A percentile compares a stretch with the other conserved stretches of the same genome.
phyloP scores from a whole-genome alignment of 2,329 filamentous ascomycete genomes.

The Trichoderma sp. region DNA sequence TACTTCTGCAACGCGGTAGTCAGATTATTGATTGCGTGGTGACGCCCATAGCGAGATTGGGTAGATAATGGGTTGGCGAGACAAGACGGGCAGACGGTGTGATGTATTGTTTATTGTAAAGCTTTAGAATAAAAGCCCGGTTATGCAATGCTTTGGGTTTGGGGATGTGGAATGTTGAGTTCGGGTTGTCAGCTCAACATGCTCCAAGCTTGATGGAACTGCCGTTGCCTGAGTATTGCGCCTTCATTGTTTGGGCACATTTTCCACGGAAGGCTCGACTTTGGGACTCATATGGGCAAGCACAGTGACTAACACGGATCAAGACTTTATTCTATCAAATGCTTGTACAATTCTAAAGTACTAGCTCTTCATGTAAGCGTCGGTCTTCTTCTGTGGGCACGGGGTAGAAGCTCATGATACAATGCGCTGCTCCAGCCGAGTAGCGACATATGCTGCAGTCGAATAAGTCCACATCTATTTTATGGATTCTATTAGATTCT shows the following conservation, averaged over 20 bases:
- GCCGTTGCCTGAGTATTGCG: background rate
- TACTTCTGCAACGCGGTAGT: background rate
- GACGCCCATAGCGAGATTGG: slow-evolving; percentile 27
- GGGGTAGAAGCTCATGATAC: background rate
- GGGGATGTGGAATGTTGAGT: background rate
- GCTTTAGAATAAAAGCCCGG: background rate
- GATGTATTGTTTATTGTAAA: background rate
- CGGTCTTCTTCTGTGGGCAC: background rate
- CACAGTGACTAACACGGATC: background rate
- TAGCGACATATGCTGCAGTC: background rate
- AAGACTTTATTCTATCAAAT: background rate
- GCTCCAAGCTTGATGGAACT: background rate
- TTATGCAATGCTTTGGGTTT: background rate
- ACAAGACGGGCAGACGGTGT: background rate
- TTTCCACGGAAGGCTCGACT: background rate
- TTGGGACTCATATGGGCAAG: background rate
- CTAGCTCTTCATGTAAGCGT: background rate
- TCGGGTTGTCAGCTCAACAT: background rate
- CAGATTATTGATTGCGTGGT: background rate
- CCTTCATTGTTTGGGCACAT: no score
- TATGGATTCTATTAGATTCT: no score
- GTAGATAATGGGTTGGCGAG: background rate
- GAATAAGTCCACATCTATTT: background rate
- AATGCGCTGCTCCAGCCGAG: background rate
- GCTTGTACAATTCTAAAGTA: background rate